phyloP scores from a whole-genome alignment of 129 eudicot species.

The Artemisia annua region DNA sequence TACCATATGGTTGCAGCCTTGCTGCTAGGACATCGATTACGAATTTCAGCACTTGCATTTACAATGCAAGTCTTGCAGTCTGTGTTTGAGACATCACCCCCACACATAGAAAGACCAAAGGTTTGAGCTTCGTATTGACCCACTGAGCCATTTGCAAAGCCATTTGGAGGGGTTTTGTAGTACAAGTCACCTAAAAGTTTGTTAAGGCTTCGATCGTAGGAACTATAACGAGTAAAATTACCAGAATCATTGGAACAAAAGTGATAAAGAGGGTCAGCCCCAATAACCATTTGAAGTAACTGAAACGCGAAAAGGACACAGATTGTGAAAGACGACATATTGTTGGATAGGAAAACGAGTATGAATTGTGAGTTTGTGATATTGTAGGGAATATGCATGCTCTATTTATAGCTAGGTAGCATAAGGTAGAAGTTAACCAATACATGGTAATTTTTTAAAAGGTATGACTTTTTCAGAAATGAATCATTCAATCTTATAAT shows the following conservation, averaged over 20 bases:
- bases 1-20: constrained; percentile 44
- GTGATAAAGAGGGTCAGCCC: constrained; percentile 32
- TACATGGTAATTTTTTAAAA: constrained; percentile 6
- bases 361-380: constrained; percentile 3
- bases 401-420: not conserved
- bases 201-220: constrained; percentile 32
- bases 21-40: constrained; percentile 33
- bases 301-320: constrained; percentile 20
- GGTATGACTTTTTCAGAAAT: constrained; percentile 11
- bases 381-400: constrained; percentile 5
- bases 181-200: constrained; percentile 36
- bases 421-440: not conserved
- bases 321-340: constrained; percentile 30
- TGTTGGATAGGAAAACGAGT: not conserved
- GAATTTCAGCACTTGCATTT: constrained; percentile 32
- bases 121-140: constrained; percentile 25
- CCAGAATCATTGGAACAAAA: constrained; percentile 35
- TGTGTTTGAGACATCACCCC: constrained; percentile 38
- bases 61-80: constrained; percentile 36
- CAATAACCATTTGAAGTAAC: constrained; percentile 20
- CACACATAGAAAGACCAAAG: constrained; percentile 44
- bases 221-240: constrained; percentile 37
- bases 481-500: constrained; percentile 14
- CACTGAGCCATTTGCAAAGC: constrained; percentile 32
- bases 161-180: constrained; percentile 39